These are phyloP conservation scores for Pulicaria dysenterica DNA, from an alignment of 129 eudicot genomes.

Conservation along the genomic window DNA sequence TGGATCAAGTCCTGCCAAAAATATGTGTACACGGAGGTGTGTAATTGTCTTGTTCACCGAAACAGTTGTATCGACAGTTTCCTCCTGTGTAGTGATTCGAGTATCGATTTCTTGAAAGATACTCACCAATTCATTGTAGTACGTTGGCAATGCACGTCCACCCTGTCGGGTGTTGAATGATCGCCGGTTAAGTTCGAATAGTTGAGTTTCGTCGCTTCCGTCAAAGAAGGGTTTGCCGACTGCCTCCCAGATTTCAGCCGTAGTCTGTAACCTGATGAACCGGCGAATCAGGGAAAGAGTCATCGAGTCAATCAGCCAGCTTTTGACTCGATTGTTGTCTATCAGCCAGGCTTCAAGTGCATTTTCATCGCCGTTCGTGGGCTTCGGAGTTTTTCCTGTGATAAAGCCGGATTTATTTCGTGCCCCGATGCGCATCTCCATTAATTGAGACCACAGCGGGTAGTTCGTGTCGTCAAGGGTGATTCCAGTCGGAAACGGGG, in stretches of 20 bases:
- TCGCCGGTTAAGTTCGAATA: slow-evolving; percentile 15
- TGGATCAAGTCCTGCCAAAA: too few species aligned
- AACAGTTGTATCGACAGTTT: neutral
- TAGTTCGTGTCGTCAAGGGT: too few species aligned
- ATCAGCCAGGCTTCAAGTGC: too few species aligned
- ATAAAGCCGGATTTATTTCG: too few species aligned
- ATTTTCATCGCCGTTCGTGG: too few species aligned
- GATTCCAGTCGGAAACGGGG: too few species aligned
- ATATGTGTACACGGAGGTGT: slow-evolving; percentile 2
- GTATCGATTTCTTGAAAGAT: neutral
- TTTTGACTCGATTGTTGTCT: too few species aligned
- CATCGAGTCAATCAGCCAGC: too few species aligned
- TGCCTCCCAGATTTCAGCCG: slow-evolving; percentile 20
- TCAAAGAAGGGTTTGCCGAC: slow-evolving; percentile 22
- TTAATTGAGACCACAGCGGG: too few species aligned
- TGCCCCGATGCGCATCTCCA: too few species aligned
- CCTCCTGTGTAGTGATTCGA: neutral
- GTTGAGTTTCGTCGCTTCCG: slow-evolving; percentile 10
- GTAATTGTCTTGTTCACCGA: neutral
- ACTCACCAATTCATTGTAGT: slow-evolving; percentile 9
- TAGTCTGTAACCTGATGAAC: neutral
- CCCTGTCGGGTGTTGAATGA: slow-evolving; percentile 9
- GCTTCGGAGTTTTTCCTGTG: too few species aligned
- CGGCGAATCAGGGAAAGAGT: slow-evolving; percentile 1
- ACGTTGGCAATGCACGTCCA: neutral